Evolutionary conservation across 1,139 yeast species (phyloP), one percentile per base, ranked within the genome.

Genomic region (Debaryomyces nepalensis): DNA sequence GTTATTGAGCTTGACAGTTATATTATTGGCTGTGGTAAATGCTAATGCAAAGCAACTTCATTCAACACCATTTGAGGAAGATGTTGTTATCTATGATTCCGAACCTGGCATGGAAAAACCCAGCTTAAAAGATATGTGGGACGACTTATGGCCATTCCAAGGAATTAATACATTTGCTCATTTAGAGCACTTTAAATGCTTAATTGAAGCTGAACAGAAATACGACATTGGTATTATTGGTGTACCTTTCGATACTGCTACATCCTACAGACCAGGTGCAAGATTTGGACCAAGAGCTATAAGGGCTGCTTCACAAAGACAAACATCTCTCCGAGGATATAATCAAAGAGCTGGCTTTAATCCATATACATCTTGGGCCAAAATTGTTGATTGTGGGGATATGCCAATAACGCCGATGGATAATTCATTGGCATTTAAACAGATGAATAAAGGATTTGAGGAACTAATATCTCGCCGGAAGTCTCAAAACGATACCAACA

Each of bases 371-470:
- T 64, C 75, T 39, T 84, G 91, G 89, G 90, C 91, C 16, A 73
- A 65, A 37, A 65, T 86, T 12, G 52, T 84, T 19, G 95, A 86
- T 62, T 86, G 95, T 65, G 89, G 88, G n/a, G 95, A 86, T 61
- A 79, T 86, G 39, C 91, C 93, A 1, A 81, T 84, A 12, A 74
- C 89, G 1, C 93, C 93, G 11, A 81, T 85, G 82, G 93, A 86
- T 58, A 85, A 84, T 56, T 54, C 64, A 14, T 64, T 86, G 47
- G 93, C 91, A 0, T 73, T 84, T 54, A 68, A 73, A 51, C 91
- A 85, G 61, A 85, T 86, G 93, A 75, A 81, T 6, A 63, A 69
- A 53, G 95, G 82, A 0, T 85, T 82, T 60, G 79, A 74, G 44
- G 87, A 82, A 53, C 66, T 85, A 46, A 53, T 82, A 34, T 66